Evolutionary conservation across 495 filamentous ascomycete genomes (phyloP), one percentile per base, ranked within the genome.

Genomic region (Friedmanniomyces simplex): DNA sequence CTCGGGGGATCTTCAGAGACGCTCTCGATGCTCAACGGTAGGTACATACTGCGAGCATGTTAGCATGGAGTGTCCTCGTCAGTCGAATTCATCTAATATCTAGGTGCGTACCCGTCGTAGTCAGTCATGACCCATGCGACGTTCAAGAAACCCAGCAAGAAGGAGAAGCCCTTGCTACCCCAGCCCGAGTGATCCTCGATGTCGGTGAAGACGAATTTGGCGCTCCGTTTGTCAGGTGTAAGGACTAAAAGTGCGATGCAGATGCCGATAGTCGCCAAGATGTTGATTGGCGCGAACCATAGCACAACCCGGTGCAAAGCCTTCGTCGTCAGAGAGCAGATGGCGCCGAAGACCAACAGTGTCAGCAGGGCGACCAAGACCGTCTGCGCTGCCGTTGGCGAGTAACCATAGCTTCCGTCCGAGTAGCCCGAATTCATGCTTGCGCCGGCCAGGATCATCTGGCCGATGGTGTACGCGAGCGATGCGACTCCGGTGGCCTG

Each of bases 41-140:
- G n/a, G n/a, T n/a, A n/a, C n/a, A n/a, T n/a, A n/a, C n/a, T n/a
- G n/a, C n/a, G n/a, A n/a, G n/a, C n/a, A n/a, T n/a, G n/a, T n/a
- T n/a, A n/a, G n/a, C n/a, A n/a, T n/a, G n/a, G n/a, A n/a, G n/a
- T n/a, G n/a, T n/a, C n/a, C n/a, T n/a, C n/a, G n/a, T n/a, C n/a
- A n/a, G n/a, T n/a, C n/a, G n/a, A n/a, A n/a, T n/a, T n/a, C n/a
- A n/a, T n/a, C n/a, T n/a, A n/a, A n/a, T n/a, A n/a, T n/a, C n/a
- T n/a, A n/a, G n/a, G n/a, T n/a, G n/a, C n/a, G n/a, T n/a, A n/a
- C n/a, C n/a, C 25, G 30, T 20, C 46, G 59, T 87, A 87, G 63
- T 87, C 84, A 16, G 84, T 87, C 83, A 87, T 86, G 13, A 80
- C 83, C 83, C 84, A 87, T 0, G 80, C 79, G 25, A 84, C 83